A percentile compares a stretch with the other conserved stretches of the same genome.
Conservation (phyloP, 306 rosid genomes). For the Cucurbita argyrosperma region DNA sequence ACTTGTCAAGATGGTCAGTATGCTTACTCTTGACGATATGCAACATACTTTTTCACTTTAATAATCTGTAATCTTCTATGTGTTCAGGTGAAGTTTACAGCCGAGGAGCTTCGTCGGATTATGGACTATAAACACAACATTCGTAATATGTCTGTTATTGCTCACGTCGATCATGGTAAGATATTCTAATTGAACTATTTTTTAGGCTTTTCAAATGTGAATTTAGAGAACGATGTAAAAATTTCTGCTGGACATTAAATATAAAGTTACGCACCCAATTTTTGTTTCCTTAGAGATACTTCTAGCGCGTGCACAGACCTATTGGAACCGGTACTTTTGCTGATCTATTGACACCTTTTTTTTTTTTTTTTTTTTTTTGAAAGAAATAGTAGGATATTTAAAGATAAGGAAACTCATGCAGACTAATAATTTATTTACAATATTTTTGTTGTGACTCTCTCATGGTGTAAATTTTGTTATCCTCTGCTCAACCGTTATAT, state of each 20-base stretch:
- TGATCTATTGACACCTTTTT: background rate
- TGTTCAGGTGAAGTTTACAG: slow-evolving; percentile 90
- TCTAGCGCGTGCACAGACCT: background rate
- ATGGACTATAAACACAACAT: slow-evolving; percentile 81
- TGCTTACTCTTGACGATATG: background rate
- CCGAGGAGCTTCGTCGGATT: slow-evolving; percentile 71
- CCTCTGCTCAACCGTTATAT: background rate
- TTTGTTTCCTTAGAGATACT: background rate
- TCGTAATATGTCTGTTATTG: slow-evolving; percentile 93
- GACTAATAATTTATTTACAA: background rate
- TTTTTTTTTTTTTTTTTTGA: background rate
- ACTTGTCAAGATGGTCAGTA: background rate
- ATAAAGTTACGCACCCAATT: background rate
- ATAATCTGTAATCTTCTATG: background rate
- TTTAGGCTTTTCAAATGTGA: background rate
- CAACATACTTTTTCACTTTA: slow-evolving; percentile 21
- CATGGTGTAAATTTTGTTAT: background rate
- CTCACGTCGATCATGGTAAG: slow-evolving; percentile 79
- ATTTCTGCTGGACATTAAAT: background rate
- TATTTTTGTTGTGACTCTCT: background rate
- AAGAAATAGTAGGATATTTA: background rate
- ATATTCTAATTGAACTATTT: background rate
- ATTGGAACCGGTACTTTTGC: background rate
- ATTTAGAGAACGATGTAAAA: background rate
- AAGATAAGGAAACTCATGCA: background rate